Conservation (phyloP, 2,329 filamentous ascomycete genomes). For the Dactylellina cionopaga region DNA sequence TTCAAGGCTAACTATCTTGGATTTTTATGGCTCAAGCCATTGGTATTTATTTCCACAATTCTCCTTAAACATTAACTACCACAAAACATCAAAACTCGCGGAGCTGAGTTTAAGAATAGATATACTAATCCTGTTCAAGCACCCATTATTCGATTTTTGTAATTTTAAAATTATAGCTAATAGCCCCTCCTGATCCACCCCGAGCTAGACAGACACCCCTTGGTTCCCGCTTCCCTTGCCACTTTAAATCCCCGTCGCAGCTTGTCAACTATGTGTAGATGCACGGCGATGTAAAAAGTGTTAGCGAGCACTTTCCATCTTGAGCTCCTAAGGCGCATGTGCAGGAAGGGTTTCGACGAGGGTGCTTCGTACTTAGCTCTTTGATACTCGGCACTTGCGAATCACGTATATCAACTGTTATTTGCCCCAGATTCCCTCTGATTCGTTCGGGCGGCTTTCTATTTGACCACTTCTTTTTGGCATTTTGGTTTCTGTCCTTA, state of each 20-base stretch:
- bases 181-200: constrained; percentile 26
- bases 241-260: constrained; percentile 47
- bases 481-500: background rate
- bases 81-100: too few relatives aligned
- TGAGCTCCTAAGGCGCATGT: constrained; percentile 20
- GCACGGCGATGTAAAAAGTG: constrained; percentile 10
- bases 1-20: too few relatives aligned
- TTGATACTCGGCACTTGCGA: constrained; percentile 30
- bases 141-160: too few relatives aligned
- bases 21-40: too few relatives aligned
- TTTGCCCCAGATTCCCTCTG: constrained; percentile 29
- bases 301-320: constrained; percentile 46
- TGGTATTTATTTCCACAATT: too few relatives aligned
- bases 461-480: too few relatives aligned
- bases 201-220: background rate
- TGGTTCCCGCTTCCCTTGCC: background rate
- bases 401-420: background rate
- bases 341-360: constrained; percentile 17
- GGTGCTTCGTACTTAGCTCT: background rate
- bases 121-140: too few relatives aligned
- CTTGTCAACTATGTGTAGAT: background rate
- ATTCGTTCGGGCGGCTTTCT: too few relatives aligned
- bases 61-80: too few relatives aligned
- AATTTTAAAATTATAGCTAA: background rate
- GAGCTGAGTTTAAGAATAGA: too few relatives aligned